Evolutionary conservation across 2,329 filamentous ascomycete species (phyloP).

Genomic region (Cladosporium colombiae): DNA sequence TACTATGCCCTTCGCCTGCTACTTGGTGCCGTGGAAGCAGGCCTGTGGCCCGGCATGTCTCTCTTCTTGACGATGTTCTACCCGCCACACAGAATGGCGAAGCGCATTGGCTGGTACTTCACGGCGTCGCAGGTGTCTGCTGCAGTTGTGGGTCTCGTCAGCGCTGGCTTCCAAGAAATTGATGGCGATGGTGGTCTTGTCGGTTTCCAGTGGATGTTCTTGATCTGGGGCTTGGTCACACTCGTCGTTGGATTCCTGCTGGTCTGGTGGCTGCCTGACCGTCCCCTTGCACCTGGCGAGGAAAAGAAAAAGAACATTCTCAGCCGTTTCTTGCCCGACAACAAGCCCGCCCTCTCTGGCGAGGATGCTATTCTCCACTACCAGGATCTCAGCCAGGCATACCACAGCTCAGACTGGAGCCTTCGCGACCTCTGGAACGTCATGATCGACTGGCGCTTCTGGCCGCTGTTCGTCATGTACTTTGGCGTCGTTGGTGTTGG

Average conservation of each 20-base stretch:
- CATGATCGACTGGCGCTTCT: constrained; percentile 82
- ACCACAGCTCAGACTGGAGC: constrained; percentile 73
- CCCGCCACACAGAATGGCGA: constrained; percentile 80
- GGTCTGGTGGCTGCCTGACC: constrained; percentile 89
- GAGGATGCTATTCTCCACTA: constrained; percentile 82
- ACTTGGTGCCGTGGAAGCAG: constrained; percentile 82
- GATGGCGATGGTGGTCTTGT: constrained; percentile 74
- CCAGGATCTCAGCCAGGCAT: constrained; percentile 76
- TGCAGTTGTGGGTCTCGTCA: constrained; percentile 84
- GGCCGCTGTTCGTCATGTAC: constrained; percentile 87
- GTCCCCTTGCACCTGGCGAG: constrained; percentile 74
- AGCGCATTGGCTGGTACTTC: constrained; percentile 86
- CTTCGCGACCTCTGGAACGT: constrained; percentile 69
- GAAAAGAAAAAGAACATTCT: constrained; percentile 53
- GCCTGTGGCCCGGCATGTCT: constrained; percentile 94
- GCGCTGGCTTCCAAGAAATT: constrained; percentile 89
- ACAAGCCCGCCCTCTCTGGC: constrained; percentile 70
- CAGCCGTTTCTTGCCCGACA: constrained; percentile 66
- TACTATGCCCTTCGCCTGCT: constrained; percentile 83
- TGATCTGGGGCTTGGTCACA: constrained; percentile 78
- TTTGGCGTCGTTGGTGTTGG: constrained; percentile 92
- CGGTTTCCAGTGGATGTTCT: constrained; percentile 91
- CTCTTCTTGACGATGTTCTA: constrained; percentile 93
- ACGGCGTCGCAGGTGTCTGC: constrained; percentile 87
- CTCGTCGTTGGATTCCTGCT: constrained; percentile 70